These are phyloP conservation scores for Mortierella sp. DNA, from an alignment of 371 early-diverging fungal genomes.

Conservation along the genomic window DNA sequence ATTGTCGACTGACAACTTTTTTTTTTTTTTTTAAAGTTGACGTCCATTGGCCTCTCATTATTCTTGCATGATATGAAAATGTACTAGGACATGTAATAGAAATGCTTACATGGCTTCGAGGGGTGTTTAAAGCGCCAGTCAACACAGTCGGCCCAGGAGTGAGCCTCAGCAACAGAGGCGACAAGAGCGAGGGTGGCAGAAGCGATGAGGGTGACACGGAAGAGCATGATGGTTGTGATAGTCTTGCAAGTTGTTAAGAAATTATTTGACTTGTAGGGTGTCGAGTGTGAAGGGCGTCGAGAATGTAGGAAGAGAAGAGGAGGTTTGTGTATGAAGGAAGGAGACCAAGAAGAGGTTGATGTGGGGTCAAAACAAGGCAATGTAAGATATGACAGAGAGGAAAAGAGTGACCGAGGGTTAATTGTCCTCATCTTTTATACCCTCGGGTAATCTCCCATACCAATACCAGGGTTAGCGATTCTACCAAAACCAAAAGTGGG, in stretches of 20 bases:
- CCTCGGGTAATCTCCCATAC: background rate
- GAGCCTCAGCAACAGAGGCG: conserved; percentile 36
- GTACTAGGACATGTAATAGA: background rate
- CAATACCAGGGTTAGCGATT: background rate
- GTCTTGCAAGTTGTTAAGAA: background rate
- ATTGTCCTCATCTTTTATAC: background rate
- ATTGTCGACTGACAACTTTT: too few species aligned
- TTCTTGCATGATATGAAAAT: background rate
- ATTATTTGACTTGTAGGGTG: background rate
- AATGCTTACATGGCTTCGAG: conserved; percentile 27
- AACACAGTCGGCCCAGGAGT: conserved; percentile 51
- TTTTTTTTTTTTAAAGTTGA: too few species aligned
- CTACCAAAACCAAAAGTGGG: too few species aligned
- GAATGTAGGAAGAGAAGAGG: background rate
- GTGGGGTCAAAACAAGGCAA: background rate
- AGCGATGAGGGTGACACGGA: conserved; percentile 34
- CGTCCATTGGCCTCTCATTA: too few species aligned
- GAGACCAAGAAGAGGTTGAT: background rate
- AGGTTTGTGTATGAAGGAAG: background rate
- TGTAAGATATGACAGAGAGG: too few species aligned
- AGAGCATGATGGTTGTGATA: conserved; percentile 18
- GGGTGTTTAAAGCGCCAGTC: conserved; percentile 50
- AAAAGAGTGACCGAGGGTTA: too few species aligned
- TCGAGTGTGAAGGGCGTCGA: background rate
- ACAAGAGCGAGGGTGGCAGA: conserved; percentile 41